These are phyloP conservation scores for Orbilia brochopaga DNA, from an alignment of 2,329 filamentous ascomycete genomes.

Conservation along the genomic window DNA sequence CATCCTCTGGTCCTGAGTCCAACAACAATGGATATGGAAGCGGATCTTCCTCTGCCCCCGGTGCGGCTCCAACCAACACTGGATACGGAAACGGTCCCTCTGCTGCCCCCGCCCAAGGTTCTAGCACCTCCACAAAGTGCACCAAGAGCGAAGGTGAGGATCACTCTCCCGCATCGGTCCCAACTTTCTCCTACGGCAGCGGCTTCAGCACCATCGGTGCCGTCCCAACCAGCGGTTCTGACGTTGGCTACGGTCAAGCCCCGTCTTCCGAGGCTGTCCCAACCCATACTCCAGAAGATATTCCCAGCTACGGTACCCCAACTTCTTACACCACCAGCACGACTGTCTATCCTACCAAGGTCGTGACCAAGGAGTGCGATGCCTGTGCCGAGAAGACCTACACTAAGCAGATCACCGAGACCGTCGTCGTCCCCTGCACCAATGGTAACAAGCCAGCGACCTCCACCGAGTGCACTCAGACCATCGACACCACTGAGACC, in stretches of 20 bases:
- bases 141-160: slow-evolving; percentile 22
- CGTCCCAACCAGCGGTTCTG: slow-evolving; percentile 26
- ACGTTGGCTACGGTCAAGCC: slow-evolving; percentile 4
- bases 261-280: slow-evolving; percentile 13
- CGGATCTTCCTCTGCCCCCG: slow-evolving; percentile 1
- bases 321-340: slow-evolving; percentile 34
- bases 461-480: slow-evolving; percentile 26
- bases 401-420: slow-evolving; percentile 33
- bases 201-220: slow-evolving; percentile 16
- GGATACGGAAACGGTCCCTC: slow-evolving; percentile 10
- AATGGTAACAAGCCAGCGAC: slow-evolving; percentile 24
- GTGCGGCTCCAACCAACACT: slow-evolving; percentile 2
- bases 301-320: slow-evolving; percentile 9
- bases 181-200: slow-evolving; percentile 33
- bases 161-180: slow-evolving; percentile 7
- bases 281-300: slow-evolving; percentile 7
- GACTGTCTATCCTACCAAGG: slow-evolving; percentile 27
- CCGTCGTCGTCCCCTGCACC: slow-evolving; percentile 30
- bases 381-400: slow-evolving; percentile 36
- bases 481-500: slow-evolving; percentile 38
- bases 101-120: slow-evolving; percentile 6
- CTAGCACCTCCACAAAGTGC: slow-evolving; percentile 16
- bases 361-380: slow-evolving; percentile 41
- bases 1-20: not conserved
- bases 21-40: no score